phyloP scores from a whole-genome alignment of 2,329 filamentous ascomycete species.

The Leptosphaerulina australis region DNA sequence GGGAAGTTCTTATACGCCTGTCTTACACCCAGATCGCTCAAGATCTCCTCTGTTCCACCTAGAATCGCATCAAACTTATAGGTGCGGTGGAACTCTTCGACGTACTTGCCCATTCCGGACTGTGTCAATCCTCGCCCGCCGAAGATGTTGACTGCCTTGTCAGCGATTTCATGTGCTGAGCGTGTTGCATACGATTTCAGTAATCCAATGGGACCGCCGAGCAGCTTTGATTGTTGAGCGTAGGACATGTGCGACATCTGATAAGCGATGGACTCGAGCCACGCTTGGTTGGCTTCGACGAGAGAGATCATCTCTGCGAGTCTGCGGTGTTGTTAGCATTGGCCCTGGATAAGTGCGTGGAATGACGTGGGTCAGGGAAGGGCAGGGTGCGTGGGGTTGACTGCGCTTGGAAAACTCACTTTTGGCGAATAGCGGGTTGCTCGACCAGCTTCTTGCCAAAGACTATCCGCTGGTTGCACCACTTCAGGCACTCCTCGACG shows the following conservation, averaged over 20 bases:
- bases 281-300: conserved; percentile 81
- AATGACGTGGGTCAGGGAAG: not conserved
- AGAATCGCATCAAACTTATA: conserved; percentile 74
- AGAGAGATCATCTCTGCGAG: conserved; percentile 87
- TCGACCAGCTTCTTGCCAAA: conserved; percentile 83
- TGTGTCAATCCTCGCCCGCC: conserved; percentile 81
- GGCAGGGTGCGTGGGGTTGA: no score
- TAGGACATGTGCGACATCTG: conserved; percentile 90
- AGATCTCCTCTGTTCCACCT: conserved; percentile 81
- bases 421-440: conserved; percentile 80
- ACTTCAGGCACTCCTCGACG: conserved; percentile 85
- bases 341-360: not conserved
- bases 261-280: conserved; percentile 83
- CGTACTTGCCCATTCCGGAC: conserved; percentile 78
- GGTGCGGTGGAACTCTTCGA: conserved; percentile 84
- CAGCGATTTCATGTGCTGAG: conserved; percentile 80
- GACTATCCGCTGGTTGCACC: conserved; percentile 84
- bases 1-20: conserved; percentile 86
- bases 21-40: conserved; percentile 79
- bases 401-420: no score
- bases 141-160: conserved; percentile 85
- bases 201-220: conserved; percentile 81
- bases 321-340: conserved; percentile 45
- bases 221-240: conserved; percentile 72
- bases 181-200: conserved; percentile 81